A percentile compares a stretch with the other conserved stretches of the same genome.
These are phyloP conservation scores for Penicillium waksmanii DNA, from an alignment of 495 filamentous ascomycete genomes.

Conservation along the genomic window DNA sequence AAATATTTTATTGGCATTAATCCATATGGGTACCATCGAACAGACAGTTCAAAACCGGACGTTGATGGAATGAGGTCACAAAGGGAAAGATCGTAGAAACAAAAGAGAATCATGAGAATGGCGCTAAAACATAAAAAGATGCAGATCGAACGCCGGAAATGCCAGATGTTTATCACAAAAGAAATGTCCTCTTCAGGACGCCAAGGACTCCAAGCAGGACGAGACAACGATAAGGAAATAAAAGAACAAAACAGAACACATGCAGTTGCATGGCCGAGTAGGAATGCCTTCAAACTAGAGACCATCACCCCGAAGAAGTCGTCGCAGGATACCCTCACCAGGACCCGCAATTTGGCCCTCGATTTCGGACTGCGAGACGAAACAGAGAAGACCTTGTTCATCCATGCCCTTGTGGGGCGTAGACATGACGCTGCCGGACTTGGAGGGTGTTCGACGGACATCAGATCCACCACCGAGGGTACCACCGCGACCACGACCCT, in stretches of 20 bases:
- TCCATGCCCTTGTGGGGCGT: slow-evolving; percentile 56
- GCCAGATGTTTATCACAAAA: slow-evolving; percentile 14
- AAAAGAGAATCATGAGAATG: slow-evolving; percentile 14
- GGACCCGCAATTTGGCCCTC: slow-evolving; percentile 70
- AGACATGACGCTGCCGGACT: slow-evolving; percentile 50
- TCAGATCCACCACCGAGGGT: slow-evolving; percentile 53
- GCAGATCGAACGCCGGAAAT: slow-evolving; percentile 19
- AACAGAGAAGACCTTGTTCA: slow-evolving; percentile 74
- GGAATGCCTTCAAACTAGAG: slow-evolving; percentile 24
- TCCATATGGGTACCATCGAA: too few relatives aligned
- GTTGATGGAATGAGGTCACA: too few relatives aligned
- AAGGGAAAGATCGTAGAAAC: too few relatives aligned
- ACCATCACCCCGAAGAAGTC: slow-evolving; percentile 48
- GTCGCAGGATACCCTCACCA: slow-evolving; percentile 57
- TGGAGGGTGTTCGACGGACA: slow-evolving; percentile 60
- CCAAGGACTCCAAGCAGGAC: slow-evolving; percentile 11
- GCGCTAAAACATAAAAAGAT: slow-evolving; percentile 15
- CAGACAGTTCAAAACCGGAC: too few relatives aligned
- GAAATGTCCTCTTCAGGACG: slow-evolving; percentile 15
- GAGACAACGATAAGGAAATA: slow-evolving; percentile 7
- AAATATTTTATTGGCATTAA: too few relatives aligned
- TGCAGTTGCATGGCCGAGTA: not conserved
- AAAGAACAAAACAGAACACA: not conserved
- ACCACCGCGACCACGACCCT: slow-evolving; percentile 71
- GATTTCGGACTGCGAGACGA: slow-evolving; percentile 77